These are phyloP conservation scores for Monilinia polystroma DNA, from an alignment of 2,329 filamentous ascomycete genomes.

Conservation along the genomic window DNA sequence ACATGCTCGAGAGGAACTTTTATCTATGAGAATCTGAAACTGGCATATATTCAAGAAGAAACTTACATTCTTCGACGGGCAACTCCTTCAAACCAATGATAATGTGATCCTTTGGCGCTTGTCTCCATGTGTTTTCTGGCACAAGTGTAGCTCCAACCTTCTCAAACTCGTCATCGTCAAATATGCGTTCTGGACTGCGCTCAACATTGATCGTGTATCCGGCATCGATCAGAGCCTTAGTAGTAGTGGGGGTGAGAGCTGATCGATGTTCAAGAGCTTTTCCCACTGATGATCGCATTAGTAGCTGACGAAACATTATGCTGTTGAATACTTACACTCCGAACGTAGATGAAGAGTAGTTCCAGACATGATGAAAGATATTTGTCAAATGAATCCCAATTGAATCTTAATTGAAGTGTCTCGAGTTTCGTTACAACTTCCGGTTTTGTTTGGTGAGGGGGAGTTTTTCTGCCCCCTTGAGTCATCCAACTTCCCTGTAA, in stretches of 20 bases:
- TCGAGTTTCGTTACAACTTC: background rate
- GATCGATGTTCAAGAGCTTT: slow-evolving; percentile 46
- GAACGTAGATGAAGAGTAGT: slow-evolving; percentile 43
- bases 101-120: slow-evolving; percentile 66
- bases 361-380: slow-evolving; percentile 37
- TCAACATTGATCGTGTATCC: slow-evolving; percentile 70
- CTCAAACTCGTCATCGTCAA: slow-evolving; percentile 60
- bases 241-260: slow-evolving; percentile 44
- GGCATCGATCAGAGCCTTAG: slow-evolving; percentile 63
- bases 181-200: slow-evolving; percentile 65
- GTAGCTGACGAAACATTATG: slow-evolving; percentile 31
- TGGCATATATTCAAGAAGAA: background rate
- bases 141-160: slow-evolving; percentile 64
- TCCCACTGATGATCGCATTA: slow-evolving; percentile 39
- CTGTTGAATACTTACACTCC: slow-evolving; percentile 41
- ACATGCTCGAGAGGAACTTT: slow-evolving; percentile 67
- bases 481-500: slow-evolving; percentile 10
- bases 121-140: slow-evolving; percentile 63
- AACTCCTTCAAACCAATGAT: slow-evolving; percentile 79
- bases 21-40: slow-evolving; percentile 23
- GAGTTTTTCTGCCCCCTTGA: slow-evolving; percentile 18
- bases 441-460: slow-evolving; percentile 11
- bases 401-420: slow-evolving; percentile 6
- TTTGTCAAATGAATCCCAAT: slow-evolving; percentile 23
- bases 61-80: slow-evolving; percentile 63